Percentiles rank a stretch among this genome's conserved stretches.
These are phyloP conservation scores for Circinella minor DNA, from an alignment of 371 early-diverging fungal genomes.

Conservation along the genomic window DNA sequence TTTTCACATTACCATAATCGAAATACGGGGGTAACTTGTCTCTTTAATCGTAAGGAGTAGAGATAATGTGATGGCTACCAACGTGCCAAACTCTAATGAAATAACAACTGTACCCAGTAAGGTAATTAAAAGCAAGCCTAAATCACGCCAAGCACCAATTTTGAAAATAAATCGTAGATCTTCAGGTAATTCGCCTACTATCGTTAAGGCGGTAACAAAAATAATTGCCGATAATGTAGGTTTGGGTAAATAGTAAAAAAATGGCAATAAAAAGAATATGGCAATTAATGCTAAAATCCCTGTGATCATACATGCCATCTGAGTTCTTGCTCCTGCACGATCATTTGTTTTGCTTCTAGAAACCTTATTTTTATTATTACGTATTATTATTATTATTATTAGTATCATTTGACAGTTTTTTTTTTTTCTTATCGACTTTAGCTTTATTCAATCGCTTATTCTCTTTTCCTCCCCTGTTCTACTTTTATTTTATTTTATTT, in stretches of 20 bases:
- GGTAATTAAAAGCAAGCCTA: constrained; percentile 78
- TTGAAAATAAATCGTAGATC: constrained; percentile 83
- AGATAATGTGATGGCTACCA: constrained; percentile 85
- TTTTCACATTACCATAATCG: constrained; percentile 63
- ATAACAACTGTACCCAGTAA: constrained; percentile 84
- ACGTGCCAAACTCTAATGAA: constrained; percentile 89
- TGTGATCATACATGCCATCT: constrained; percentile 84
- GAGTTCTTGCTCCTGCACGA: constrained; percentile 87
- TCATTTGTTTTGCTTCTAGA: constrained; percentile 91
- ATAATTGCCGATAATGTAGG: constrained; percentile 87
- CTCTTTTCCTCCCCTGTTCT: not conserved
- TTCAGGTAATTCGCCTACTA: constrained; percentile 81
- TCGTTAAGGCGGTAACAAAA: constrained; percentile 80
- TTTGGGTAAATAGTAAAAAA: constrained; percentile 86
- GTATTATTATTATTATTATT: constrained; percentile 13
- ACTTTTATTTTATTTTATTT: not conserved
- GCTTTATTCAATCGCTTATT: not conserved
- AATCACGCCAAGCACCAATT: constrained; percentile 87
- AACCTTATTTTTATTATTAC: constrained; percentile 44
- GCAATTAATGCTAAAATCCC: constrained; percentile 78
- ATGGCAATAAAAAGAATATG: constrained; percentile 77
- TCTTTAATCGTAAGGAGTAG: constrained; percentile 90
- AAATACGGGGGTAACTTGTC: constrained; percentile 84
- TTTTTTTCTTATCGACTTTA: not conserved
- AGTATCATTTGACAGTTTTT: not conserved